Base-by-base conservation (phyloP, 345 rosid species). In the Eucalyptus brandiana region DNA sequence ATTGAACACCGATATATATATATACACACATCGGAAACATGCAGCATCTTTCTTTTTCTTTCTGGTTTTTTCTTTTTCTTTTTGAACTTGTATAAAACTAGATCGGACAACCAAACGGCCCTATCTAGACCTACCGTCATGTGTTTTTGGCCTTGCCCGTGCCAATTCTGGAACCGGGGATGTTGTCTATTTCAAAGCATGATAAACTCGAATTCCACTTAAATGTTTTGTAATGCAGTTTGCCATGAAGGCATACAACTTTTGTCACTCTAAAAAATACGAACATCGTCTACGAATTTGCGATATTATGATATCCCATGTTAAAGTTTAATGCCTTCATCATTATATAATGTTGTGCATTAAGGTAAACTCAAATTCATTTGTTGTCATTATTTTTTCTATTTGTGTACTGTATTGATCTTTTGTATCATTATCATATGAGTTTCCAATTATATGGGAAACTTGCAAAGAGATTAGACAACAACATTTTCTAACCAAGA, bases 221-320 rank as follows among this genome's bases (percentile, higher is more conserved):
- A 34, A 10, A 69, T 69, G 81, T 34, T 69, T 65, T 34, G 44
- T 19, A 34, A 69, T 18, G 81, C 2, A 69, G 80, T 10, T 37
- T 34, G 44, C 26, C 24, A 34, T 3, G 81, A 69, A 34, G 44
- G 81, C 81, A 18, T 34, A 32, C 42, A 18, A 34, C 44, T 69
- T 69, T 69, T 69, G 44, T 34, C 11, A 24, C 24, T 69, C 12
- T 69, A 40, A 34, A 34, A 69, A 67, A 34, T 17, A 9, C 3
- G 40, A 34, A 9, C 21, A 1, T 19, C 8, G 1, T 69, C 44
- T 34, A 5, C 14, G 2, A 18, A 34, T 34, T 69, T 34, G 44
- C 1, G 2, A 18, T 69, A 10, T 2, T 18, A 18, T 69, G 2
- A 19, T 69, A 6, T 9, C 81, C 0, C 44, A 3, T 12, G 21